Evolutionary conservation across 179 eudicot genomes (phyloP).

Genomic region (Amaranthus tricolor): DNA sequence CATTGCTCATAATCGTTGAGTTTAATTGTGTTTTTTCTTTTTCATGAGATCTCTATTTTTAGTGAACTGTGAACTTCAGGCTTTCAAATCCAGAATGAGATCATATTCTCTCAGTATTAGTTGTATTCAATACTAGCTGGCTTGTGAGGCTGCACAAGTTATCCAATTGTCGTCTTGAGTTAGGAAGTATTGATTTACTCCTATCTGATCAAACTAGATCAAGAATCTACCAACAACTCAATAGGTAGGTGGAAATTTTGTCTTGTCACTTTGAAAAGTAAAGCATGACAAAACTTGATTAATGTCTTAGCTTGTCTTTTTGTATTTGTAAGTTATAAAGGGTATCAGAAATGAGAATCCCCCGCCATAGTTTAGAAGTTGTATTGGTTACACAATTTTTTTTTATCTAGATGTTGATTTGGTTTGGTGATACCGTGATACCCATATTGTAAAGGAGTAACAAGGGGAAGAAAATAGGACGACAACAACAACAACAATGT

Average conservation of each 20-base stretch:
- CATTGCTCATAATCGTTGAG: not conserved
- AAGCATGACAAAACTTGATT: not conserved
- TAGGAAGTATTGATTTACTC: not conserved
- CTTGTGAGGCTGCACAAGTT: not conserved
- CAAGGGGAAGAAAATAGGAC: not conserved
- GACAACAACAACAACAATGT: too few species aligned
- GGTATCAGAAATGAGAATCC: not conserved
- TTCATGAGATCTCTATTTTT: not conserved
- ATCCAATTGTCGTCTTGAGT: not conserved
- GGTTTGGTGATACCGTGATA: not conserved
- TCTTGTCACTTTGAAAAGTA: not conserved
- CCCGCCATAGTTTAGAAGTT: not conserved
- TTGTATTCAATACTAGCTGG: not conserved
- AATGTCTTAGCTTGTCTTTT: not conserved
- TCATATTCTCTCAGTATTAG: not conserved
- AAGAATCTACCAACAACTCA: not conserved
- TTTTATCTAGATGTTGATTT: not conserved
- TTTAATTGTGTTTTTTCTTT: not conserved
- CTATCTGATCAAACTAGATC: not conserved
- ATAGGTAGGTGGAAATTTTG: not conserved
- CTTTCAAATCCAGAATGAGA: not conserved
- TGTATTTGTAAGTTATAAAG: not conserved
- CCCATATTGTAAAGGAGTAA: not conserved
- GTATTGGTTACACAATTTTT: not conserved
- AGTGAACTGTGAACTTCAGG: constrained; percentile 1